phyloP scores from a whole-genome alignment of 306 rosid genomes.

The Ormosia emarginata region DNA sequence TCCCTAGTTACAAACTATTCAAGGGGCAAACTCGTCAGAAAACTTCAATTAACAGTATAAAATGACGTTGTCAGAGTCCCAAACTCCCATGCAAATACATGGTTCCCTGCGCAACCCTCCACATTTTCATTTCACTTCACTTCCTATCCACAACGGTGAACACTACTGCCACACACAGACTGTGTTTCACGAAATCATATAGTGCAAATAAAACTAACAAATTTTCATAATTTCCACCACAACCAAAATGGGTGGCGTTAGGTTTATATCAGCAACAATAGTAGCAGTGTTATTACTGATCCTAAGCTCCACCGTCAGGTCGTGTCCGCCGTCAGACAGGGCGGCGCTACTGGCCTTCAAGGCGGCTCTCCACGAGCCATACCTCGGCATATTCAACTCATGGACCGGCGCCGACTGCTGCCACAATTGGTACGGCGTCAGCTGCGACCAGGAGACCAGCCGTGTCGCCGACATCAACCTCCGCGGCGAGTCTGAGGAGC shows the following conservation, averaged over 20 bases:
- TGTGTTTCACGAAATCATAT: background rate
- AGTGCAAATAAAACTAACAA: background rate
- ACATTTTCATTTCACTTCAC: background rate
- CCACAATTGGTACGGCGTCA: conserved; percentile 76
- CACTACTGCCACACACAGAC: background rate
- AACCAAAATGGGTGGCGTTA: conserved; percentile 29
- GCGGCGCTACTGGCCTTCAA: conserved; percentile 68
- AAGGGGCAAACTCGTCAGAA: conserved; percentile 57
- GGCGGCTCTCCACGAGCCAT: conserved; percentile 63
- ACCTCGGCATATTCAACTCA: conserved; percentile 68
- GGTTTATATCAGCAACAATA: background rate
- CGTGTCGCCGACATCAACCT: conserved; percentile 90
- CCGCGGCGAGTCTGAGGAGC: conserved; percentile 90
- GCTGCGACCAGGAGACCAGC: conserved; percentile 63
- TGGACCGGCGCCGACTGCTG: conserved; percentile 91
- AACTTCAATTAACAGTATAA: background rate
- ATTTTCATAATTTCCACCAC: background rate
- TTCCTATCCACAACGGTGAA: background rate
- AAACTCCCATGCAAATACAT: conserved; percentile 10
- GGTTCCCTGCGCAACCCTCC: background rate
- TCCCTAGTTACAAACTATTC: conserved; percentile 4
- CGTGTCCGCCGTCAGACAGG: conserved; percentile 74
- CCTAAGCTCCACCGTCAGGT: conserved; percentile 21
- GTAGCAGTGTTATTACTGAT: background rate
- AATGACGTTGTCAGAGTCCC: background rate